These are phyloP conservation scores for Wickerhamomyces bisporus DNA, from an alignment of 805 yeast genomes.

Conservation along the genomic window DNA sequence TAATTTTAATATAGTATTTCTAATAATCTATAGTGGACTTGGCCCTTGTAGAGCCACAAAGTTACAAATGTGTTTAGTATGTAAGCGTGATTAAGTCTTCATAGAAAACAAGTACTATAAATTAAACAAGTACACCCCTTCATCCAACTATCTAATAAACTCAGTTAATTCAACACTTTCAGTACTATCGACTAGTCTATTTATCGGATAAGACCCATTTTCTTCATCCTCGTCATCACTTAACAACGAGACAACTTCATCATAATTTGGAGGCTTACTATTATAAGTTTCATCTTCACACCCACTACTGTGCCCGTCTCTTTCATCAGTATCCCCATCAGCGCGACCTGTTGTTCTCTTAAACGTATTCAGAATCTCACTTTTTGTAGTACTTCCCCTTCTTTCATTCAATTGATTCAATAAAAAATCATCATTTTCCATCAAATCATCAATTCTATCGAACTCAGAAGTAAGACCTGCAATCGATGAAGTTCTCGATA, in stretches of 20 bases:
- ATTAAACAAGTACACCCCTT: background rate
- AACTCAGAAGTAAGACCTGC: constrained; percentile 5
- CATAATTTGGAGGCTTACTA: constrained; percentile 32
- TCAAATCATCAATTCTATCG: constrained; percentile 19
- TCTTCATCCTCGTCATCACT: constrained; percentile 8
- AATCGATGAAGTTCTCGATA: constrained; percentile 20
- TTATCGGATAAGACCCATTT: background rate
- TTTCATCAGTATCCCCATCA: background rate
- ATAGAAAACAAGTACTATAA: too few species aligned
- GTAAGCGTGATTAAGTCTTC: too few species aligned
- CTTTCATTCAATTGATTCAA: background rate
- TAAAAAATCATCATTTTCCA: constrained; percentile 8
- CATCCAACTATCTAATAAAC: background rate
- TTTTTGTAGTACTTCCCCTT: constrained; percentile 7
- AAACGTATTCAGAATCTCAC: constrained; percentile 11
- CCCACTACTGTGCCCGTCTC: constrained; percentile 3
- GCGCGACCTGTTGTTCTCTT: constrained; percentile 6
- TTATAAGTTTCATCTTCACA: constrained; percentile 4
- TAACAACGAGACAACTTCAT: constrained; percentile 22
- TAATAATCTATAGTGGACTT: too few species aligned
- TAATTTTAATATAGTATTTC: too few species aligned
- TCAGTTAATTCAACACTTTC: constrained; percentile 18
- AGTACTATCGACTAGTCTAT: background rate
- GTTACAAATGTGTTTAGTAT: too few species aligned
- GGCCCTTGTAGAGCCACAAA: too few species aligned